Evolutionary conservation across 1,284 basidiomycete genomes (phyloP), one percentile per base, ranked within the genome.

Genomic region (Rhodotorula sp.): DNA sequence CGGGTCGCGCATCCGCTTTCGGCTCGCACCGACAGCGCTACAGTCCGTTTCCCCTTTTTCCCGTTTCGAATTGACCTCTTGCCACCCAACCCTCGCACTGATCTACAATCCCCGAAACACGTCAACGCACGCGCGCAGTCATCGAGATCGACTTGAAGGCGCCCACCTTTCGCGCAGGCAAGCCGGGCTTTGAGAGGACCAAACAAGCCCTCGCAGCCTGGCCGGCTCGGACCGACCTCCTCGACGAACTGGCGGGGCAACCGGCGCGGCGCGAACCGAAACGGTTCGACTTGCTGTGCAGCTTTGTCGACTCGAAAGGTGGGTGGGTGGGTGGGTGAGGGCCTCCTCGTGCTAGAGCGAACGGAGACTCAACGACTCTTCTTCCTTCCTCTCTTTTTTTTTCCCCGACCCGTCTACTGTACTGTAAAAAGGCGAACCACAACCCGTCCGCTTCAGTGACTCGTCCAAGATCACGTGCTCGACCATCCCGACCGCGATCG

Each of bases 1-100:
- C 74, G 5, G 74, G 74, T 0, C 65, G 74, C 4, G 65, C 71
- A 0, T 75, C 74, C 0, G 59, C 62, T 0, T 68, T 58, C 29
- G 74, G 74, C 14, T 62, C 73, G 0, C 34, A 64, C 51, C 67
- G 72, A 23, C 74, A 74, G 29, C 63, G 68, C 8, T 76, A 71
- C 69, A 61, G 74, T 74, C 3, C 58, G 74, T 68, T n/a, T 43
- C 39, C 39, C 39, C 39, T 10, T 43, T 1, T 43, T 43, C 39
- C 39, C 34, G 34, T 43, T 43, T 43, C 39, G 10, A 12, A 2
- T 12, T 14, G 2, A 43, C 43, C 23, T 29, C 39, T 47, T 8
- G n/a, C n/a, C 51, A 5, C 34, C 5, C n/a, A 7, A n/a, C 46
- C 26, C 15, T 3, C n/a, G 21, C 21, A 3, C 49, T 54, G 31